A percentile compares a stretch with the other conserved stretches of the same genome.
Conservation (phyloP, 805 yeast genomes). For the Saccharomycopsis fermentans region DNA sequence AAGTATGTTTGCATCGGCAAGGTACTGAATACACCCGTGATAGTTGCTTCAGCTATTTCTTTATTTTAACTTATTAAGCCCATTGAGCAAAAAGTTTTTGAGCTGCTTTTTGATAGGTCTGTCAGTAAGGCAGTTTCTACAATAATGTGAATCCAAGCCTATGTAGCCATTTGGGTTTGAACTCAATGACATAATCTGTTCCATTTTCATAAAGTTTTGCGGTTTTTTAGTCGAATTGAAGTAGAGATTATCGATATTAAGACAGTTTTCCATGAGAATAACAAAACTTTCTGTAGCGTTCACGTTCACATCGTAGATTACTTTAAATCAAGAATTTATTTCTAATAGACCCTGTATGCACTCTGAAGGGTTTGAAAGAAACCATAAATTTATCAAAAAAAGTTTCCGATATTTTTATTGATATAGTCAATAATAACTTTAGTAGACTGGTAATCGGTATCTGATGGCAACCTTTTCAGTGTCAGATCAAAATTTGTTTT, state of each 20-base stretch:
- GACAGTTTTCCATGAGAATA: constrained; percentile 31
- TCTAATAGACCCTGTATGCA: not conserved
- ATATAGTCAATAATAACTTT: constrained; percentile 28
- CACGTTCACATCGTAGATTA: not conserved
- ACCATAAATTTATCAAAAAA: constrained; percentile 1
- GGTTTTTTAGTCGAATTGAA: constrained; percentile 26
- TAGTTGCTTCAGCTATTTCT: constrained; percentile 25
- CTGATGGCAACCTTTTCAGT: constrained; percentile 20
- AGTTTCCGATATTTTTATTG: constrained; percentile 25
- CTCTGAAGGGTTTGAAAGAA: not conserved
- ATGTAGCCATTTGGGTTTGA: constrained; percentile 51
- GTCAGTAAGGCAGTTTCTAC: constrained; percentile 46
- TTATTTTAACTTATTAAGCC: constrained; percentile 30
- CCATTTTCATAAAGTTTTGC: constrained; percentile 25
- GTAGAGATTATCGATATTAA: constrained; percentile 26
- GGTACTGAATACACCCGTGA: constrained; percentile 22
- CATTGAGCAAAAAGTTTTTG: constrained; percentile 37
- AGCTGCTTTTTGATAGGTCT: constrained; percentile 22
- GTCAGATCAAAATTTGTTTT: constrained; percentile 27
- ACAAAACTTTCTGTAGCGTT: constrained; percentile 28
- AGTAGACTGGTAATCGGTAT: constrained; percentile 25
- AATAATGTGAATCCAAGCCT: constrained; percentile 33
- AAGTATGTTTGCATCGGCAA: not conserved
- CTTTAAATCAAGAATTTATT: not conserved
- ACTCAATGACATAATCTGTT: constrained; percentile 31